Percentiles rank a stretch among this genome's conserved stretches.
phyloP scores from a whole-genome alignment of 495 filamentous ascomycete species.

The Neurospora sp. region DNA sequence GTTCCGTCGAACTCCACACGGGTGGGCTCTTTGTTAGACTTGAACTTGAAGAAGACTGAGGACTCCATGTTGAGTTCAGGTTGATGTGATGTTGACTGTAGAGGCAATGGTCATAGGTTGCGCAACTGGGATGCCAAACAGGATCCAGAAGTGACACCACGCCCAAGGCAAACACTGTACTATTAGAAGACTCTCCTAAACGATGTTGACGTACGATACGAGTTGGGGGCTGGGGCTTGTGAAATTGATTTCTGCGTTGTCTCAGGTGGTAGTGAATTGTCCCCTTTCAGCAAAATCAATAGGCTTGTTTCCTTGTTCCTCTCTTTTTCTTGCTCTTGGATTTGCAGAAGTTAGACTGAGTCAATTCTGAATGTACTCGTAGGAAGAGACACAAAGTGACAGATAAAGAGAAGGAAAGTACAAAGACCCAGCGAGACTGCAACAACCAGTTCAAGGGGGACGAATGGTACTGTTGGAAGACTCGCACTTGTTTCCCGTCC shows the following conservation, averaged over 20 bases:
- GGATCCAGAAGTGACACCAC: conserved; percentile 9
- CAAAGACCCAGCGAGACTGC: conserved; percentile 23
- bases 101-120: not conserved
- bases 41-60: conserved; percentile 99
- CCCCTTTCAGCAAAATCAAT: not conserved
- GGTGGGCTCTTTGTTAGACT: conserved; percentile 92
- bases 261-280: not conserved
- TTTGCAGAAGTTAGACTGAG: conserved; percentile 34
- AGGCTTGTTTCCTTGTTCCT: conserved; percentile 10
- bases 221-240: conserved; percentile 21
- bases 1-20: conserved; percentile 96
- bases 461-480: not conserved
- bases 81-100: conserved; percentile 1
- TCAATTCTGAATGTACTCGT: conserved; percentile 52
- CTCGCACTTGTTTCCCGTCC: not conserved
- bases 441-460: conserved; percentile 15
- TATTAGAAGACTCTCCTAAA: conserved; percentile 18
- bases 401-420: conserved; percentile 26
- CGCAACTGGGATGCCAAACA: conserved; percentile 1
- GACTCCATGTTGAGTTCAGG: conserved; percentile 65
- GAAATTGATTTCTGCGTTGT: not conserved
- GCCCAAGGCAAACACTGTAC: conserved; percentile 19
- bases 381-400: conserved; percentile 28
- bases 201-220: conserved; percentile 20
- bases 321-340: conserved; percentile 28